A percentile compares a stretch with the other conserved stretches of the same genome.
These are phyloP conservation scores for Draba incana DNA, from an alignment of 345 rosid genomes.

Conservation along the genomic window DNA sequence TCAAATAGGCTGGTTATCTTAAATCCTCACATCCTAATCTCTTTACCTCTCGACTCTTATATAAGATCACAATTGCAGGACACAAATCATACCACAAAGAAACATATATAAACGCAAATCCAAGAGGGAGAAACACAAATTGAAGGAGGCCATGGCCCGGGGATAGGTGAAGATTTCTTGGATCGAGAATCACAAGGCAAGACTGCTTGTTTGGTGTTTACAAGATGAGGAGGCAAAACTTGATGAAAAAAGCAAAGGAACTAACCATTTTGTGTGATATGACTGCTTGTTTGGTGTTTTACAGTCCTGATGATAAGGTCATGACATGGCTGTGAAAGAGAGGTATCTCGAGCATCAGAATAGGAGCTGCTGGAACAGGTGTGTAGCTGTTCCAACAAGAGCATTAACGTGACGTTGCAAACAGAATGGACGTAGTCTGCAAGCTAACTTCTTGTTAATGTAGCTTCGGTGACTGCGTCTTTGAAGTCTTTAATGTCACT, in stretches of 20 bases:
- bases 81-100: neutral
- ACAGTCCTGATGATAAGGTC: neutral
- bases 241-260: neutral
- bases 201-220: no score
- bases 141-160: neutral
- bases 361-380: no score
- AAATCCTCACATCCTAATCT: neutral
- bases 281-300: neutral
- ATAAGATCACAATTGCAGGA: constrained; percentile 14
- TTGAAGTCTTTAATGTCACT: no score
- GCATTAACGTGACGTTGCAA: no score
- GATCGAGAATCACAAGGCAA: neutral
- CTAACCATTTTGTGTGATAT: neutral
- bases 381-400: no score
- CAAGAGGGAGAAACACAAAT: neutral
- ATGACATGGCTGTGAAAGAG: constrained; percentile 3
- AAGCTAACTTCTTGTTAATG: no score
- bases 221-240: neutral
- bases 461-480: no score
- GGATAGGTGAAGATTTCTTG: neutral
- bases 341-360: no score
- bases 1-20: no score
- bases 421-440: no score
- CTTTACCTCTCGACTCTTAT: constrained; percentile 1
- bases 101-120: neutral